phyloP scores from a whole-genome alignment of 1,284 basidiomycete genomes.

The Sutorius eximius region DNA sequence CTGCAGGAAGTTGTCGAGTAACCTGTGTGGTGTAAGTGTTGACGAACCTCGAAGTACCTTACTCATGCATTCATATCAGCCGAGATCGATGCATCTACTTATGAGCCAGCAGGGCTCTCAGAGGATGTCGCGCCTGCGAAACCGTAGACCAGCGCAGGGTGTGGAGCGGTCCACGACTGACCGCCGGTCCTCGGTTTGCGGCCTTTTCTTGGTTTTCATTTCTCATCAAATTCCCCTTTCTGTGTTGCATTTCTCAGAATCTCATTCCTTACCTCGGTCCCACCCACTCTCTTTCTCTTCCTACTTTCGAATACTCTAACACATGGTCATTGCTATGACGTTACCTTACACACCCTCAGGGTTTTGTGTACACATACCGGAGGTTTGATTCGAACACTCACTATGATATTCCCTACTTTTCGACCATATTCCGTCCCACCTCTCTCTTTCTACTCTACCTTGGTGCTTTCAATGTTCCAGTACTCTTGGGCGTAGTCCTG shows the following conservation, averaged over 20 bases:
- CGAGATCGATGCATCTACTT: not conserved
- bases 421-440: not conserved
- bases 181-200: not conserved
- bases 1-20: not conserved
- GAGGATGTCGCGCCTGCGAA: conserved; percentile 3
- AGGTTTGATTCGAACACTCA: conserved; percentile 3
- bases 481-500: conserved; percentile 84
- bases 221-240: not conserved
- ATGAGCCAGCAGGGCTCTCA: not conserved
- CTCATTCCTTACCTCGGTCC: conserved; percentile 1
- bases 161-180: not conserved
- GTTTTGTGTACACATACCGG: conserved; percentile 10
- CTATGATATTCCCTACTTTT: conserved; percentile 7
- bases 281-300: conserved; percentile 1
- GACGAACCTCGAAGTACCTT: not conserved
- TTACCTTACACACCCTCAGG: conserved; percentile 13
- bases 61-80: conserved; percentile 7
- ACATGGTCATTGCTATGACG: conserved; percentile 11
- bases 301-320: conserved; percentile 5
- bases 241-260: conserved; percentile 1
- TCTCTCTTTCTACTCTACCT: conserved; percentile 26
- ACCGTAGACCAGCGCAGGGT: not conserved
- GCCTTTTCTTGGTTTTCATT: not conserved
- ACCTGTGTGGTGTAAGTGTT: conserved; percentile 10
- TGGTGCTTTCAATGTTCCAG: conserved; percentile 65